Evolutionary conservation across 768 basidiomycete species (phyloP).

Genomic region (Boletus insuetus): DNA sequence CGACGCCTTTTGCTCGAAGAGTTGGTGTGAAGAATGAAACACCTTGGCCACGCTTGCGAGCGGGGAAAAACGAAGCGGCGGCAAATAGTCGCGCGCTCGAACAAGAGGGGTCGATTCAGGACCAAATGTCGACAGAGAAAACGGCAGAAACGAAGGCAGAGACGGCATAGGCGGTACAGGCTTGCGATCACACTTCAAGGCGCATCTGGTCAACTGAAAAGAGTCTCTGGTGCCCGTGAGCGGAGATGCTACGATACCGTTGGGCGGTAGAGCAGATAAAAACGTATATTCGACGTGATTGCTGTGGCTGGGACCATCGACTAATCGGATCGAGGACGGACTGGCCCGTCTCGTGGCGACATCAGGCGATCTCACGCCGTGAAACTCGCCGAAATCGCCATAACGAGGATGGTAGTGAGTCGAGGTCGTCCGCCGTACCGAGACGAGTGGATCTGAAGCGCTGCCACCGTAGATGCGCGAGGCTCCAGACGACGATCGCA

Average conservation of each 20-base stretch:
- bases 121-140: neutral
- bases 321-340: slow-evolving; percentile 26
- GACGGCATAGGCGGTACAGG: slow-evolving; percentile 22
- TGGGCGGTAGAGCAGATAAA: slow-evolving; percentile 23
- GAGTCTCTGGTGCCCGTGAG: slow-evolving; percentile 27
- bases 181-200: slow-evolving; percentile 11
- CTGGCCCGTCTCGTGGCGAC: slow-evolving; percentile 9
- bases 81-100: slow-evolving; percentile 5
- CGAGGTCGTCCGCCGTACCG: neutral
- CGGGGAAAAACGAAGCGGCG: slow-evolving; percentile 22
- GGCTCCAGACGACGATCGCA: neutral
- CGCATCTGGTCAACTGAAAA: slow-evolving; percentile 23
- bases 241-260: slow-evolving; percentile 17
- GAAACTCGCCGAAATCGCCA: slow-evolving; percentile 7
- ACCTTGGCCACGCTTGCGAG: slow-evolving; percentile 6
- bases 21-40: neutral
- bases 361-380: neutral
- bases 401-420: neutral
- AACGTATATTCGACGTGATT: slow-evolving; percentile 22
- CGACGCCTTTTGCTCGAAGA: neutral
- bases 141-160: slow-evolving; percentile 16
- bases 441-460: neutral
- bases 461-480: neutral
- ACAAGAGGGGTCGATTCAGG: neutral
- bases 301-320: slow-evolving; percentile 13